Percentiles rank a stretch among this genome's conserved stretches.
phyloP scores from a whole-genome alignment of 2,329 filamentous ascomycete genomes.

The Botrytis galanthina region DNA sequence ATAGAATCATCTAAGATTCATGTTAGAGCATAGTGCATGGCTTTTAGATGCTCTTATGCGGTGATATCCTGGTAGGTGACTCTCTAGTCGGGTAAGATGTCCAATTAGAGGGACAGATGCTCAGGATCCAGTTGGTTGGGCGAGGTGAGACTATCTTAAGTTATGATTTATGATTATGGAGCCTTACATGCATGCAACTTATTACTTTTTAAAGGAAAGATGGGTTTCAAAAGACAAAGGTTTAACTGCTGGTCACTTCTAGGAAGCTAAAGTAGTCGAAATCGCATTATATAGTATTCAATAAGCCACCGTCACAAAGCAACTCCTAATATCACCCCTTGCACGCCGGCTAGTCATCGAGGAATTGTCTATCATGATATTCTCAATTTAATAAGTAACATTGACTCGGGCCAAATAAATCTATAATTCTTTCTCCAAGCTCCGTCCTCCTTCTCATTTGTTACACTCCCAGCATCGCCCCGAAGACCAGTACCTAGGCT shows the following conservation, averaged over 20 bases:
- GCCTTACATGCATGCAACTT: no score
- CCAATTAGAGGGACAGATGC: accelerated
- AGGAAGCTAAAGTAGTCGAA: neutral
- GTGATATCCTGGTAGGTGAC: accelerated
- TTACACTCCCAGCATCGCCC: no score
- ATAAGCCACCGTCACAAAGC: neutral
- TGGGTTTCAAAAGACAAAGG: neutral
- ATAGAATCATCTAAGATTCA: neutral
- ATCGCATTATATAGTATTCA: accelerated
- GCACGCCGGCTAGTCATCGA: neutral
- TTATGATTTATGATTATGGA: no score
- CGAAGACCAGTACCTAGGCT: neutral
- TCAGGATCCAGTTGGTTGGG: accelerated
- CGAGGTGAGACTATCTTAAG: accelerated
- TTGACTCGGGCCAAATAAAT: neutral
- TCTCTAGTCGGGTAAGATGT: accelerated
- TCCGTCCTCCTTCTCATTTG: no score
- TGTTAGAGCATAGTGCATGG: neutral
- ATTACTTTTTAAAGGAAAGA: accelerated
- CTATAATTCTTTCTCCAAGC: neutral
- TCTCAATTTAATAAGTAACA: neutral
- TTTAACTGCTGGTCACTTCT: neutral
- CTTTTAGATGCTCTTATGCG: neutral
- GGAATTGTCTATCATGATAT: neutral
- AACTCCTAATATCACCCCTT: no score